Conservation (phyloP, 2,329 filamentous ascomycete genomes). For the Exserohilum turcica region DNA sequence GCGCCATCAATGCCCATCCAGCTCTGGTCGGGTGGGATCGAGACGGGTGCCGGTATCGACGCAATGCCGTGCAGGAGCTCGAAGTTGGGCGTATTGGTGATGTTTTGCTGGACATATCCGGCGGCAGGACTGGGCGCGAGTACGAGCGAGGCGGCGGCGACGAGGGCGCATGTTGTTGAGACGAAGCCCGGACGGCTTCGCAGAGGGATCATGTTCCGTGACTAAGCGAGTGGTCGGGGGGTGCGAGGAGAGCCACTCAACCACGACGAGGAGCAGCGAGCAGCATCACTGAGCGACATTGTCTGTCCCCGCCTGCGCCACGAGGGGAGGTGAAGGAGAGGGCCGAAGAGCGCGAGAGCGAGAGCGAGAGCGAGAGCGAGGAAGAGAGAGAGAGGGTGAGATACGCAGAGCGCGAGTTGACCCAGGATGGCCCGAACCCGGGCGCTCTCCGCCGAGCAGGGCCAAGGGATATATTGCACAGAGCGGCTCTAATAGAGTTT, state of each 20-base stretch:
- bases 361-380: slow-evolving; percentile 12
- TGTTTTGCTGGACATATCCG: slow-evolving; percentile 29
- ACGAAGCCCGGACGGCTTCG: slow-evolving; percentile 24
- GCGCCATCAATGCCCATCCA: slow-evolving; percentile 47
- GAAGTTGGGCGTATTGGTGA: slow-evolving; percentile 25
- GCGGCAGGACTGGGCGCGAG: slow-evolving; percentile 25
- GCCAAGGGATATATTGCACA: slow-evolving; percentile 33
- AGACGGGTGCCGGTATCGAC: slow-evolving; percentile 38
- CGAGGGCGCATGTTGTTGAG: slow-evolving; percentile 20
- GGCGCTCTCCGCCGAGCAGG: slow-evolving; percentile 16
- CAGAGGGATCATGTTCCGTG: slow-evolving; percentile 30
- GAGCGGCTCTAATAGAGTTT: slow-evolving; percentile 22
- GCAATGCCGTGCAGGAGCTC: slow-evolving; percentile 22
- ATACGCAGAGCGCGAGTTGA: slow-evolving; percentile 24
- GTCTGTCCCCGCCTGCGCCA: slow-evolving; percentile 22
- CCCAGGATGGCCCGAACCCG: slow-evolving; percentile 34
- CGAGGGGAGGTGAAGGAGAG: slow-evolving; percentile 10
- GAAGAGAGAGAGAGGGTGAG: slow-evolving; percentile 12
- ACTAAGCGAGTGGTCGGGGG: slow-evolving; percentile 26
- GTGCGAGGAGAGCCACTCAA: slow-evolving; percentile 28
- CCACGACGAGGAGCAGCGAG: slow-evolving; percentile 25
- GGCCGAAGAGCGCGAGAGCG: slow-evolving; percentile 11
- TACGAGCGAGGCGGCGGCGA: slow-evolving; percentile 19
- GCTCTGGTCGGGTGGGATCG: slow-evolving; percentile 45
- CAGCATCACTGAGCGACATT: slow-evolving; percentile 35